Conservation (phyloP, 371 early-diverging fungal genomes). For the Apophysomyces trapeziformis region DNA sequence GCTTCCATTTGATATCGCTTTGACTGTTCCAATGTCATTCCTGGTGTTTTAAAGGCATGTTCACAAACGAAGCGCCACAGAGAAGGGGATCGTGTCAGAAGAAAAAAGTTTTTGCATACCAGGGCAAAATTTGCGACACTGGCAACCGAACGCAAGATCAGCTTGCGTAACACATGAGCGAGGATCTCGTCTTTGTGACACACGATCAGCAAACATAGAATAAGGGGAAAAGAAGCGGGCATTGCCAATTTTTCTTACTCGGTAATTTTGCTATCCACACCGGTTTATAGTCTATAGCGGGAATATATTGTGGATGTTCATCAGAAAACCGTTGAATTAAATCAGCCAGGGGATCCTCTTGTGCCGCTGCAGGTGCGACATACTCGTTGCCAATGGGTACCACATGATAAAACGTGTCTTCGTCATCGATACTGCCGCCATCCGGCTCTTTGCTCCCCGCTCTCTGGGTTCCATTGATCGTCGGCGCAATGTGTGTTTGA, state of each 20-base stretch:
- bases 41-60: constrained; percentile 40
- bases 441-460: no score
- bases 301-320: constrained; percentile 31
- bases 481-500: constrained; percentile 33
- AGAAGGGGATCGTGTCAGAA: constrained; percentile 48
- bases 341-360: constrained; percentile 33
- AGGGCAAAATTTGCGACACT: constrained; percentile 53
- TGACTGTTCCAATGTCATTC: constrained; percentile 34
- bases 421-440: constrained; percentile 3
- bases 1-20: constrained; percentile 19
- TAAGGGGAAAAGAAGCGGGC: background rate
- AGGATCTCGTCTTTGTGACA: constrained; percentile 37
- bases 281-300: constrained; percentile 44
- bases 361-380: constrained; percentile 27
- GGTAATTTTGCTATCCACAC: constrained; percentile 46
- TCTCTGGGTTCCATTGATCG: background rate
- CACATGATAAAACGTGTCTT: constrained; percentile 38
- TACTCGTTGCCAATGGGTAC: constrained; percentile 48
- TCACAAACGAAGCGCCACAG: constrained; percentile 65
- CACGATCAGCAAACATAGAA: background rate
- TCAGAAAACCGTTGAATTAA: constrained; percentile 31
- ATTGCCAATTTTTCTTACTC: constrained; percentile 23
- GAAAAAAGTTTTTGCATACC: constrained; percentile 60
- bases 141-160: constrained; percentile 50
- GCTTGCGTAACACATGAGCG: constrained; percentile 35